phyloP scores from a whole-genome alignment of 192 early-diverging fungal species.

The Fimicolochytrium jonesii region DNA sequence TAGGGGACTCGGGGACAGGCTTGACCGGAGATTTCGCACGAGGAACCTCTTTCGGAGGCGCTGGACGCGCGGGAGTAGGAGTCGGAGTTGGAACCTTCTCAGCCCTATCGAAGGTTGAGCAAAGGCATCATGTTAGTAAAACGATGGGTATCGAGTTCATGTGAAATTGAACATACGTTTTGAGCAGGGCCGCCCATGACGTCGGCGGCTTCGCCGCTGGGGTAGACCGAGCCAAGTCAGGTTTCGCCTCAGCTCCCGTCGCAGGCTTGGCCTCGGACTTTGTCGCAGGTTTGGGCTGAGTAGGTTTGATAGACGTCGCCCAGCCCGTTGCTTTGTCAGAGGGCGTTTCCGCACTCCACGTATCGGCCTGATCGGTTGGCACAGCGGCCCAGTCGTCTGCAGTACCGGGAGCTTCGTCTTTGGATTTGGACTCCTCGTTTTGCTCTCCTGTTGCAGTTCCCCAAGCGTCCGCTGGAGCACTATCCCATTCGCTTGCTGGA shows the following conservation, averaged over 20 bases:
- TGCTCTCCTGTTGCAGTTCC: no score
- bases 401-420: no score
- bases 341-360: not conserved
- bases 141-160: no score
- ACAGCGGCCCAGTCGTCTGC: not conserved
- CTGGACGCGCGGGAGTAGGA: slow-evolving; percentile 26
- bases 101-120: not conserved
- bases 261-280: slow-evolving; percentile 24
- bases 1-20: slow-evolving; percentile 24
- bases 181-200: slow-evolving; percentile 65
- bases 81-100: slow-evolving; percentile 19
- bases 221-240: slow-evolving; percentile 16
- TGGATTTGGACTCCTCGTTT: no score
- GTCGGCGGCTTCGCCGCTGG: slow-evolving; percentile 12
- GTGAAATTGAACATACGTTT: slow-evolving; percentile 53
- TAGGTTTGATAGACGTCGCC: not conserved
- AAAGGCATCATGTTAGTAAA: not conserved
- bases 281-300: slow-evolving; percentile 27
- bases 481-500: no score
- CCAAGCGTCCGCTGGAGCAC: no score
- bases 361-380: not conserved
- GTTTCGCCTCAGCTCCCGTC: slow-evolving; percentile 9
- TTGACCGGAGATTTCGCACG: slow-evolving; percentile 22
- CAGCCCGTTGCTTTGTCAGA: not conserved
- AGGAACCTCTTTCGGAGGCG: slow-evolving; percentile 12